Conservation (phyloP, 106 monocot species). For the Acorus calamus region DNA sequence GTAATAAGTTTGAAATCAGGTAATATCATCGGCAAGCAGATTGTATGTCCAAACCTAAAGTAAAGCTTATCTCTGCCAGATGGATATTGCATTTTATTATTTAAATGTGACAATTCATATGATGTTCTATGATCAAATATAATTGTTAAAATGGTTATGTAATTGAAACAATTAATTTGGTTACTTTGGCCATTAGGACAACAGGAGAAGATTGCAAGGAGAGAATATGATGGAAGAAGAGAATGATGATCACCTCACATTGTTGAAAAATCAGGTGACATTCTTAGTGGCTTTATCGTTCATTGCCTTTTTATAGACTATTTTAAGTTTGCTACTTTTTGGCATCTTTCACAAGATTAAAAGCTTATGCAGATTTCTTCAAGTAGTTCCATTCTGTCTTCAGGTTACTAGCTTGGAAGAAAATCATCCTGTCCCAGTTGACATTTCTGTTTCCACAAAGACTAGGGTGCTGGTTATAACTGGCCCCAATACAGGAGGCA, state of each 20-base stretch:
- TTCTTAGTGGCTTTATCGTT: background rate
- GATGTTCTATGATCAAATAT: too few relatives aligned
- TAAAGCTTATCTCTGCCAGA: too few relatives aligned
- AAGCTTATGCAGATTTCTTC: too few relatives aligned
- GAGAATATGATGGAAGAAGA: conserved; percentile 17
- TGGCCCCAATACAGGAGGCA: conserved; percentile 87
- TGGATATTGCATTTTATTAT: too few relatives aligned
- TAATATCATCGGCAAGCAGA: too few relatives aligned
- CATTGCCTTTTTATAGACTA: background rate
- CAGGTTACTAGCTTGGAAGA: conserved; percentile 56
- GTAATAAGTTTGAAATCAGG: too few relatives aligned
- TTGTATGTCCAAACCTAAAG: too few relatives aligned
- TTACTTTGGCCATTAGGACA: conserved; percentile 31
- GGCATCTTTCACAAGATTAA: background rate
- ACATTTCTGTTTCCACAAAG: conserved; percentile 55
- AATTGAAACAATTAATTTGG: too few relatives aligned
- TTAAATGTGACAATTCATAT: too few relatives aligned
- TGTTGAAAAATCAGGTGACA: conserved; percentile 45
- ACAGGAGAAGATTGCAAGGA: conserved; percentile 46
- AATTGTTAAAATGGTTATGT: too few relatives aligned
- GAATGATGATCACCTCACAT: conserved; percentile 21
- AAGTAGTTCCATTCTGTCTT: background rate
- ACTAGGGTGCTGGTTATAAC: conserved; percentile 72
- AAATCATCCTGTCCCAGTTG: conserved; percentile 53
- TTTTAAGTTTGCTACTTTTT: background rate